A percentile compares a stretch with the other conserved stretches of the same genome.
phyloP scores from a whole-genome alignment of 2,329 filamentous ascomycete genomes.

The Gnomoniopsis smithogilvyi region DNA sequence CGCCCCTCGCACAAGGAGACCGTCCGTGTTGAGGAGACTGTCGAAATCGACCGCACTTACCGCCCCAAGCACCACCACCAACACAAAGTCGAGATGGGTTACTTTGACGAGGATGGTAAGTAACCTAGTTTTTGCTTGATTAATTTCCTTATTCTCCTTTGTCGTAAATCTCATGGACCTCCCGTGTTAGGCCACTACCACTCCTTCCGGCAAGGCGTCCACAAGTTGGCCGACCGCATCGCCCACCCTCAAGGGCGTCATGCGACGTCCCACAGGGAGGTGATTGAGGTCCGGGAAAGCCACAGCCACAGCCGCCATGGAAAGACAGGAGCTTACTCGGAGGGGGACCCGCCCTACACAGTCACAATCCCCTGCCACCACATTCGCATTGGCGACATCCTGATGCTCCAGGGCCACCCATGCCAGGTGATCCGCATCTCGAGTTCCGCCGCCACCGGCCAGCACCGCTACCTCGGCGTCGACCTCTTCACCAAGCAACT shows the following conservation, averaged over 20 bases:
- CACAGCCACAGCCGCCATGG: slow-evolving; percentile 23
- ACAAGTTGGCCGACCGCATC: slow-evolving; percentile 57
- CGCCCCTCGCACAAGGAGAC: slow-evolving; percentile 32
- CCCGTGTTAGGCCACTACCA: slow-evolving; percentile 50
- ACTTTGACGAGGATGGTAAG: slow-evolving; percentile 63
- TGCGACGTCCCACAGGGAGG: slow-evolving; percentile 34
- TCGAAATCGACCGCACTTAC: slow-evolving; percentile 47
- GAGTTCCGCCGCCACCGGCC: slow-evolving; percentile 93
- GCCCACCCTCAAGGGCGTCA: slow-evolving; percentile 47
- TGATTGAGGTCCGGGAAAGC: slow-evolving; percentile 47
- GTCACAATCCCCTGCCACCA: slow-evolving; percentile 99
- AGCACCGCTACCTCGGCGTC: slow-evolving; percentile 99
- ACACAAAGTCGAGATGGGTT: slow-evolving; percentile 58
- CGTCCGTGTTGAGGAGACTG: slow-evolving; percentile 54
- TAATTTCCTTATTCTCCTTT: slow-evolving; percentile 14
- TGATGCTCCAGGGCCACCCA: slow-evolving; percentile 97
- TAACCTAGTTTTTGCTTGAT: slow-evolving; percentile 9
- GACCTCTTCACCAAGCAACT: slow-evolving; percentile 99
- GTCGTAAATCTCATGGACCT: slow-evolving; percentile 10
- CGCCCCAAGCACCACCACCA: slow-evolving; percentile 26
- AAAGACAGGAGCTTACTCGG: slow-evolving; percentile 25
- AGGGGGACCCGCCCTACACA: slow-evolving; percentile 63
- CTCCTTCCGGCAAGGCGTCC: slow-evolving; percentile 53
- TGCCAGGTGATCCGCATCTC: slow-evolving; percentile 99
- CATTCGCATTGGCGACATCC: slow-evolving; percentile 96